Conservation (phyloP, 129 eudicot species). For the Saposhnikovia divaricata region DNA sequence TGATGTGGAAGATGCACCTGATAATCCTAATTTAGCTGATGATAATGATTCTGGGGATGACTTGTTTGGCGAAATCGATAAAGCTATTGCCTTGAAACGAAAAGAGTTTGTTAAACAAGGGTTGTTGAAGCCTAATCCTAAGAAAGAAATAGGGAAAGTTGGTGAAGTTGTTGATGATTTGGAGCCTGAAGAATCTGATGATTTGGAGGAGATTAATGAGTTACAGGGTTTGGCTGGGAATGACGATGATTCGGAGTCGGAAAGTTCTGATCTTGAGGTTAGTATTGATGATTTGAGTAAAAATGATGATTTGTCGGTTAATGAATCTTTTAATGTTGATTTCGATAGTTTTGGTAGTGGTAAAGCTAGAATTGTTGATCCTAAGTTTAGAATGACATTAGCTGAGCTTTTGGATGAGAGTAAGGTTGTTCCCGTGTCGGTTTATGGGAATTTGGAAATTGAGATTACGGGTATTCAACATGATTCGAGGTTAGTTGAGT, state of each 20-base stretch:
- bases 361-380: slow-evolving; percentile 71
- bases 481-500: slow-evolving; percentile 73
- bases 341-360: slow-evolving; percentile 56
- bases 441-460: slow-evolving; percentile 82
- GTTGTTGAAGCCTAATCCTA: slow-evolving; percentile 60
- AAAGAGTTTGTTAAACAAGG: slow-evolving; percentile 86
- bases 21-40: slow-evolving; percentile 19
- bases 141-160: slow-evolving; percentile 26
- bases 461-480: slow-evolving; percentile 87
- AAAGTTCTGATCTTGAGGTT: slow-evolving; percentile 42
- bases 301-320: slow-evolving; percentile 22
- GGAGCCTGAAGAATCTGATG: slow-evolving; percentile 70
- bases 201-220: slow-evolving; percentile 79
- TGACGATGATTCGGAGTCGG: slow-evolving; percentile 37
- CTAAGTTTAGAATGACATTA: slow-evolving; percentile 77
- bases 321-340: slow-evolving; percentile 43
- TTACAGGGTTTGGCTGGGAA: slow-evolving; percentile 50
- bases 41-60: slow-evolving; percentile 55
- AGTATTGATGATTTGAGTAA: slow-evolving; percentile 36
- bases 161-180: slow-evolving; percentile 47
- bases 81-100: slow-evolving; percentile 74
- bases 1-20: slow-evolving; percentile 69
- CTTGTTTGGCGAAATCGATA: slow-evolving; percentile 80
- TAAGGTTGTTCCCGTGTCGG: slow-evolving; percentile 75
- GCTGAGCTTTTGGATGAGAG: slow-evolving; percentile 94